Evolutionary conservation across 345 rosid genomes (phyloP).

Genomic region (Heritiera fomes): DNA sequence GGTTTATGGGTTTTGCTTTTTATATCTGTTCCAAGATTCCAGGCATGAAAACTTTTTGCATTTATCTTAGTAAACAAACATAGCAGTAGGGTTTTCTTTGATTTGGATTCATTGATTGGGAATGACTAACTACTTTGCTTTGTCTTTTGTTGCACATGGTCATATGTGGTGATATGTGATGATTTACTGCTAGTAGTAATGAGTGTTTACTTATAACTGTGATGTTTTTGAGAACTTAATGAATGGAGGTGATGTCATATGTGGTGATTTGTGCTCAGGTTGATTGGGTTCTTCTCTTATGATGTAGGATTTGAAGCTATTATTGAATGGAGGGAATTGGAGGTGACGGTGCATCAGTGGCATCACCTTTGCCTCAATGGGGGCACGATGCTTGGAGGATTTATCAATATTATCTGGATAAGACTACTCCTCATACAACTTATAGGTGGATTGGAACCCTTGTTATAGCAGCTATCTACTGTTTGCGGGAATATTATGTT

Average conservation of each 20-base stretch:
- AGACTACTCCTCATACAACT: slow-evolving; percentile 74
- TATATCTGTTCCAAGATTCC: background rate
- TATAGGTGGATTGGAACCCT: slow-evolving; percentile 89
- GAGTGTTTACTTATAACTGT: background rate
- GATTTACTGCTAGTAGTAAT: background rate
- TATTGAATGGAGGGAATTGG: slow-evolving; percentile 74
- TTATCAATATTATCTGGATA: slow-evolving; percentile 86
- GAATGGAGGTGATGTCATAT: too few relatives aligned
- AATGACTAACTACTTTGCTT: background rate
- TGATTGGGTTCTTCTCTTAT: slow-evolving; percentile 20
- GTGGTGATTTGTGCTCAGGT: slow-evolving; percentile 3
- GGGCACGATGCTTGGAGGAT: slow-evolving; percentile 76
- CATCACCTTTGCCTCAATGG: slow-evolving; percentile 66
- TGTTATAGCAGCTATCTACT: slow-evolving; percentile 49
- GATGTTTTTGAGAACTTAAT: background rate
- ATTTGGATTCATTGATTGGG: background rate
- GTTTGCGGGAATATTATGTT: slow-evolving; percentile 64
- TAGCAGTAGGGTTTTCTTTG: background rate
- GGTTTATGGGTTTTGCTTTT: background rate
- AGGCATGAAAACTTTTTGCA: background rate
- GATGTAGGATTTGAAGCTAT: slow-evolving; percentile 36
- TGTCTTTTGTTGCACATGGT: background rate
- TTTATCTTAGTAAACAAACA: background rate
- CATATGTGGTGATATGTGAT: background rate
- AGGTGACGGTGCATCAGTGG: slow-evolving; percentile 52